A percentile compares a stretch with the other conserved stretches of the same genome.
Conservation (phyloP, 805 yeast genomes). For the Tetrapisispora phaffii region DNA sequence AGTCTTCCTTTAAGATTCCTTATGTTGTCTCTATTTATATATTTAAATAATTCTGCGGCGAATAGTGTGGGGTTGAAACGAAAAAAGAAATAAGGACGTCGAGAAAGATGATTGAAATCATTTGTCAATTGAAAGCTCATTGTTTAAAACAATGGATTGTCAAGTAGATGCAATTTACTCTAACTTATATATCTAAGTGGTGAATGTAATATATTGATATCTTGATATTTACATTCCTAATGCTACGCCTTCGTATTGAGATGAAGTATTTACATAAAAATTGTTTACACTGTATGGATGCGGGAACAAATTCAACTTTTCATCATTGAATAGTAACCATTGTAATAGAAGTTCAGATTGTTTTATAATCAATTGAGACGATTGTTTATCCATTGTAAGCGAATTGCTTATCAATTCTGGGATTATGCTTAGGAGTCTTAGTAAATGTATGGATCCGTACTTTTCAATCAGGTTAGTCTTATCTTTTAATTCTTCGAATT, state of each 20-base stretch:
- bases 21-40: too few species aligned
- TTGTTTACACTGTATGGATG: constrained; percentile 9
- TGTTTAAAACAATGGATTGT: too few species aligned
- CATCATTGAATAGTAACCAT: constrained; percentile 19
- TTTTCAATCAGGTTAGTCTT: constrained; percentile 9
- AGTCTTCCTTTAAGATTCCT: too few species aligned
- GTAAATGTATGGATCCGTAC: constrained; percentile 76
- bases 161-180: too few species aligned
- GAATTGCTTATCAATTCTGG: constrained; percentile 80
- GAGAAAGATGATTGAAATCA: too few species aligned
- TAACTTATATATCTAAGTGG: background rate
- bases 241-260: constrained; percentile 30
- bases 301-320: constrained; percentile 6
- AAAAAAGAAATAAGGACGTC: too few species aligned
- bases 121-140: too few species aligned
- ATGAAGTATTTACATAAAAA: constrained; percentile 26
- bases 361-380: constrained; percentile 29
- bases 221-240: constrained; percentile 17
- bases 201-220: background rate
- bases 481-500: constrained; percentile 16
- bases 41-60: too few species aligned
- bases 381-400: constrained; percentile 61
- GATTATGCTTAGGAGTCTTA: constrained; percentile 64
- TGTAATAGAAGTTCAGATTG: constrained; percentile 21
- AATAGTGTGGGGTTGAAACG: too few species aligned